Evolutionary conservation across 768 basidiomycete genomes (phyloP), one percentile per base, ranked within the genome.

Genomic region (Auriscalpium microsporum): DNA sequence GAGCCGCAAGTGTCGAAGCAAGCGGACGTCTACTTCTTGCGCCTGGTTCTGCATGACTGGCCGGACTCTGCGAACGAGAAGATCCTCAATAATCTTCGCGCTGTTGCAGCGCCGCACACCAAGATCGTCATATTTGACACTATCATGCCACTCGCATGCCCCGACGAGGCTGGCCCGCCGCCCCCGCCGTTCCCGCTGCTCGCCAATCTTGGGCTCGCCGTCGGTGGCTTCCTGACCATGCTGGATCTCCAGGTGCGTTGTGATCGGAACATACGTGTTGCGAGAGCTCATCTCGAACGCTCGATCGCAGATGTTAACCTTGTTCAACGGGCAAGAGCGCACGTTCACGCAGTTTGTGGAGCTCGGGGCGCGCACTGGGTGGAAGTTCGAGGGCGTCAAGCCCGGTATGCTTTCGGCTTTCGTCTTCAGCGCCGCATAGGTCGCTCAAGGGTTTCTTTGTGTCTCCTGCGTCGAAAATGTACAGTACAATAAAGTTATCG

Each of bases 241-340:
- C 19, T 49, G n/a, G 54, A 55, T n/a, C 14, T 55, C 17, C 35
- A 57, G 56, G 45, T 57, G 44, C 47, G 51, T 23, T 35, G 56
- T n/a, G 8, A 33, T n/a, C 37, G 5, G 14, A 10, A 37, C 13
- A n/a, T 13, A 6, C 10, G 28, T 52, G 3, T 42, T 4, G 16
- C 19, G 8, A 14, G 5, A 44, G 13, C 38, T 13, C 9, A 35
- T 10, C 17, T 7, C 48, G 19, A 21, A 16, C 28, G 40, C n/a
- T 13, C 10, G 7, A 17, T 1, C 51, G 2, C 53, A 69, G 69
- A 68, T 72, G 69, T 48, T 67, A 48, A 63, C 59, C 10, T 38
- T 64, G 2, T 50, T 66, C 53, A 65, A 69, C 47, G 68, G 65
- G 10, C 55, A 65, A 54, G 70, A 71, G 49, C 64, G 69, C 46